Conservation (phyloP, 2,329 filamentous ascomycete species). For the Ascochyta pisi region DNA sequence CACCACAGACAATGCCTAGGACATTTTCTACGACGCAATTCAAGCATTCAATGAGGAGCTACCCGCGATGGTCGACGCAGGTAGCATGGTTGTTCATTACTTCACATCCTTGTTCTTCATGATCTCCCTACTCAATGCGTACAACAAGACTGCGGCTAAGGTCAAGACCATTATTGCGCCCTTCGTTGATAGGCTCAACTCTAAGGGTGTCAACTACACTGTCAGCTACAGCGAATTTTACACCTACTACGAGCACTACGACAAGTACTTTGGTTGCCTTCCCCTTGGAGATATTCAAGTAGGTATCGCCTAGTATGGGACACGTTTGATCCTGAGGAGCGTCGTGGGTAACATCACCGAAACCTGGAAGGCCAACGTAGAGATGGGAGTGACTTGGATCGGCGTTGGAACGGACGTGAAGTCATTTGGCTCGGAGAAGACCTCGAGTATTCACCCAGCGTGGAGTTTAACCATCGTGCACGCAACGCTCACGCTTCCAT, state of each 20-base stretch:
- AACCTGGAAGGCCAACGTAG: conserved; percentile 25
- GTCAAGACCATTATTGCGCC: conserved; percentile 27
- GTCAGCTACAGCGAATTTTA: conserved; percentile 20
- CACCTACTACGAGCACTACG: conserved; percentile 32
- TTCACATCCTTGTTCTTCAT: conserved; percentile 26
- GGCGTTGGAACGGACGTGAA: conserved; percentile 25
- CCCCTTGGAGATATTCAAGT: conserved; percentile 29
- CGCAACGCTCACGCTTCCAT: conserved; percentile 24
- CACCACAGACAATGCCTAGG: conserved; percentile 17
- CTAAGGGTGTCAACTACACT: conserved; percentile 22
- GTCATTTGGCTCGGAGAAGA: conserved; percentile 20
- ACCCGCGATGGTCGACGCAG: conserved; percentile 29
- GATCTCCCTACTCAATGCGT: conserved; percentile 29
- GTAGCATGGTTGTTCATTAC: conserved; percentile 24
- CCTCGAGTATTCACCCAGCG: conserved; percentile 31
- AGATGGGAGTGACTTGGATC: conserved; percentile 29
- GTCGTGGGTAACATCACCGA: conserved; percentile 19
- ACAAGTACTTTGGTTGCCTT: conserved; percentile 32
- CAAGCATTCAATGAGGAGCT: conserved; percentile 29
- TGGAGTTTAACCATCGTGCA: conserved; percentile 32
- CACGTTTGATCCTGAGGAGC: conserved; percentile 26
- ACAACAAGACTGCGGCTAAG: conserved; percentile 24
- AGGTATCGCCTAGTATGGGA: conserved; percentile 28
- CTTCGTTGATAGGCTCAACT: conserved; percentile 22
- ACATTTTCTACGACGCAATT: conserved; percentile 26